Percentiles rank a stretch among this genome's conserved stretches.
Evolutionary conservation across 106 monocot species (phyloP).

Genomic region (Alisma plantagoaquatica): DNA sequence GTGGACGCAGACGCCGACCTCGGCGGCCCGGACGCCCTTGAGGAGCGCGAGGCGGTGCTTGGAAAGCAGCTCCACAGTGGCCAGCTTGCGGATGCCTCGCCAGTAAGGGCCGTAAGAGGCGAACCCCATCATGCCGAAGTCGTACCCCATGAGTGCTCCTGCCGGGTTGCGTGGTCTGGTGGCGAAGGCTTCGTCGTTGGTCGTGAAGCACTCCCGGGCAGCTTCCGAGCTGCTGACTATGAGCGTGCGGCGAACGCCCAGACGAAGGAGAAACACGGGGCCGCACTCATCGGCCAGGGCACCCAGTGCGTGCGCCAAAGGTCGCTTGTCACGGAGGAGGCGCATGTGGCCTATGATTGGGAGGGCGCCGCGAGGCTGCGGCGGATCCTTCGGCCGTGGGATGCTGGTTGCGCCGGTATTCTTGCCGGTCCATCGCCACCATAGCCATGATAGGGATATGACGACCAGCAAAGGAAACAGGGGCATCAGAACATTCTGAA

Average conservation of each 20-base stretch:
- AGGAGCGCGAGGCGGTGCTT: conserved; percentile 15
- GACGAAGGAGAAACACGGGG: conserved; percentile 17
- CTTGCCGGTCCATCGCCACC: too few relatives aligned
- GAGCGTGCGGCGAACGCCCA: conserved; percentile 10
- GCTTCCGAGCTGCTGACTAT: conserved; percentile 11
- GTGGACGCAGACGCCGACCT: conserved; percentile 6
- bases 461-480: too few relatives aligned
- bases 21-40: conserved; percentile 3
- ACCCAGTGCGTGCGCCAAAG: conserved; percentile 3
- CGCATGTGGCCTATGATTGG: conserved; percentile 31
- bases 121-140: conserved; percentile 26
- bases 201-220: conserved; percentile 20
- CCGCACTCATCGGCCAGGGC: conserved; percentile 21
- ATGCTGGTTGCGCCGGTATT: too few relatives aligned
- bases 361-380: conserved; percentile 14
- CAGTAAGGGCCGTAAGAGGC: conserved; percentile 30
- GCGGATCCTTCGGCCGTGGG: too few relatives aligned
- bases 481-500: too few relatives aligned
- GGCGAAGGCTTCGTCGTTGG: conserved; percentile 20
- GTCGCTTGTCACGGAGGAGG: conserved; percentile 1
- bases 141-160: conserved; percentile 20
- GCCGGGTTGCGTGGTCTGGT: conserved; percentile 9
- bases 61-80: conserved; percentile 24
- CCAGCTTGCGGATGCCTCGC: conserved; percentile 22
- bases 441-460: too few relatives aligned